These are phyloP conservation scores for Claviceps arundinis DNA, from an alignment of 2,329 filamentous ascomycete genomes.

Conservation along the genomic window DNA sequence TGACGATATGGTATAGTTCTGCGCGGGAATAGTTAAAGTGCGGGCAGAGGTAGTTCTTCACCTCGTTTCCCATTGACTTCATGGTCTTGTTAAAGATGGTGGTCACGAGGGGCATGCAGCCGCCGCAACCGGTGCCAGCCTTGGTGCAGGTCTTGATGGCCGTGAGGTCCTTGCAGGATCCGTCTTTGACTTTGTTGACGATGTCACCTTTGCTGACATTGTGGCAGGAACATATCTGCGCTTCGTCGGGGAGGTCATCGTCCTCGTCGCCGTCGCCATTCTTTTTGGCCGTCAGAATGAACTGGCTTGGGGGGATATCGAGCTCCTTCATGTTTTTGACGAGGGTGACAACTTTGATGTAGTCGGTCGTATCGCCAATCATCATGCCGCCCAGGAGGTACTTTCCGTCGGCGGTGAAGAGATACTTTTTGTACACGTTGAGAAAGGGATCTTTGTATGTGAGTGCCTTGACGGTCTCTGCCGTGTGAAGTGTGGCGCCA, in stretches of 20 bases:
- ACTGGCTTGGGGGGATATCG: conserved; percentile 64
- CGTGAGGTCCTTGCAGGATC: conserved; percentile 66
- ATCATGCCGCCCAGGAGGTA: conserved; percentile 93
- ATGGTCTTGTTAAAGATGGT: conserved; percentile 86
- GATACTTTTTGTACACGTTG: conserved; percentile 84
- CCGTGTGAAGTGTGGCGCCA: neutral
- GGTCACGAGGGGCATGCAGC: conserved; percentile 78
- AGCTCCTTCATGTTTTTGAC: conserved; percentile 73
- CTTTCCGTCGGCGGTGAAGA: conserved; percentile 82
- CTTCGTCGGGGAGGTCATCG: conserved; percentile 71
- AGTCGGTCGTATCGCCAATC: conserved; percentile 86
- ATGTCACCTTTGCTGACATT: conserved; percentile 83
- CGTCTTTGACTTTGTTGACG: conserved; percentile 57
- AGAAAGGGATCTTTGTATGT: conserved; percentile 84
- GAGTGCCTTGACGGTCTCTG: conserved; percentile 54
- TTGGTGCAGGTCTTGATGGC: conserved; percentile 86
- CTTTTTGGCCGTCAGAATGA: conserved; percentile 68
- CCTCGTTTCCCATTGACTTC: conserved; percentile 71
- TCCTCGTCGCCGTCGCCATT: conserved; percentile 51
- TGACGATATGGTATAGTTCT: conserved; percentile 82
- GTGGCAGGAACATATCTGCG: conserved; percentile 85
- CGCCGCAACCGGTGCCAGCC: conserved; percentile 79
- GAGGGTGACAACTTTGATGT: conserved; percentile 77
- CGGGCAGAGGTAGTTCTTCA: conserved; percentile 73
- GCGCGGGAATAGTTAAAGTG: conserved; percentile 76